A percentile compares a stretch with the other conserved stretches of the same genome.
Conservation (phyloP, 2,329 filamentous ascomycete species). For the Fusarium beomiforme region DNA sequence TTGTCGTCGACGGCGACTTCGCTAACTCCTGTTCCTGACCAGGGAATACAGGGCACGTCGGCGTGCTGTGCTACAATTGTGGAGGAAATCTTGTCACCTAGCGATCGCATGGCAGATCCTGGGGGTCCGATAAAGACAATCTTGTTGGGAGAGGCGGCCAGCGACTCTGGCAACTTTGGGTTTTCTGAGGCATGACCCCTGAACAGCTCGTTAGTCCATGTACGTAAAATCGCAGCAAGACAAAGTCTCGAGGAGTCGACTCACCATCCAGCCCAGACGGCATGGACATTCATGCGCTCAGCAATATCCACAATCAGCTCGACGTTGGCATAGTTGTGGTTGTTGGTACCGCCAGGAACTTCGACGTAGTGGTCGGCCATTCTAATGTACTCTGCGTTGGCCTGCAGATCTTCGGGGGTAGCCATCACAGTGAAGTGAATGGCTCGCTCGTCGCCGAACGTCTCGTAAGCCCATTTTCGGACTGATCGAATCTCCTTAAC, state of each 20-base stretch:
- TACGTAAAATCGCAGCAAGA: not conserved
- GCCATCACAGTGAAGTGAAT: conserved; percentile 99
- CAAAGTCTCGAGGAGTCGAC: conserved; percentile 43
- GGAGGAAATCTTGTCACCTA: conserved; percentile 99
- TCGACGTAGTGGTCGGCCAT: conserved; percentile 99
- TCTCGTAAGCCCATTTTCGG: conserved; percentile 99
- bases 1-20: conserved; percentile 80
- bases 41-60: conserved; percentile 96
- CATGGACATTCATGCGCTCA: conserved; percentile 97
- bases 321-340: conserved; percentile 99
- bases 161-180: conserved; percentile 93
- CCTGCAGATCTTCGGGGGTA: conserved; percentile 94
- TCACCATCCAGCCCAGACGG: conserved; percentile 98
- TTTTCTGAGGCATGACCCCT: conserved; percentile 99
- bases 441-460: conserved; percentile 96
- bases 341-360: conserved; percentile 98
- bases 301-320: conserved; percentile 99
- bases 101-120: conserved; percentile 97
- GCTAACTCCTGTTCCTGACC: conserved; percentile 94
- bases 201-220: conserved; percentile 47
- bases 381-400: conserved; percentile 98
- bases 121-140: conserved; percentile 99
- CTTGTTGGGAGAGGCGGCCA: conserved; percentile 96
- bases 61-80: conserved; percentile 99
- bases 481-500: conserved; percentile 99